A percentile compares a stretch with the other conserved stretches of the same genome.
phyloP scores from a whole-genome alignment of 371 early-diverging fungal genomes.

The Cladochytrium tenue region DNA sequence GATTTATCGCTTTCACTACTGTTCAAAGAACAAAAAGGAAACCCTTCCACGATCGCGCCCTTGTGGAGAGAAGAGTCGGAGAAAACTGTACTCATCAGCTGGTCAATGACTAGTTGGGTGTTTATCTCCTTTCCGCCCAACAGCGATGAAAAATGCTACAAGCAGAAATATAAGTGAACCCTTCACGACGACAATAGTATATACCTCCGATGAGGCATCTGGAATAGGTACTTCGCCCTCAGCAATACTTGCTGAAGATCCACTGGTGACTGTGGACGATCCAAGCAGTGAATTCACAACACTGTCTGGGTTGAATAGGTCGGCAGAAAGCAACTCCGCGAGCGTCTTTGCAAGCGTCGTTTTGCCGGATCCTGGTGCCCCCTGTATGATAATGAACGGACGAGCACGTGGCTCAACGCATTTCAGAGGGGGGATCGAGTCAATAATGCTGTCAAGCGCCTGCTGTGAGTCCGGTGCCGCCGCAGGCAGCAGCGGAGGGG shows the following conservation, averaged over 20 bases:
- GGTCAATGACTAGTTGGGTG: conserved; percentile 11
- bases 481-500: conserved; percentile 30
- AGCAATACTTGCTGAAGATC: neutral
- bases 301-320: conserved; percentile 32
- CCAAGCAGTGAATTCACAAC: conserved; percentile 18
- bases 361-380: conserved; percentile 38
- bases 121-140: conserved; percentile 25
- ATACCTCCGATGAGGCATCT: no score
- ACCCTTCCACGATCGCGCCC: conserved; percentile 44
- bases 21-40: conserved; percentile 22
- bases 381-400: conserved; percentile 26
- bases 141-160: no score
- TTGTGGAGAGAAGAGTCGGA: conserved; percentile 24
- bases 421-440: conserved; percentile 19
- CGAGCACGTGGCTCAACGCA: conserved; percentile 3
- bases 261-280: neutral
- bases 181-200: no score
- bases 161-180: no score
- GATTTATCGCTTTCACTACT: neutral
- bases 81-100: conserved; percentile 9
- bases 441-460: conserved; percentile 15
- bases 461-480: conserved; percentile 6
- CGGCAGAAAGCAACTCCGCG: conserved; percentile 23
- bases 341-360: conserved; percentile 39
- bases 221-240: no score